Percentiles rank a stretch among this genome's conserved stretches.
Conservation (phyloP, 176 grass and related monocot genomes). For the sorghum (Sorghum bicolor) region DNA sequence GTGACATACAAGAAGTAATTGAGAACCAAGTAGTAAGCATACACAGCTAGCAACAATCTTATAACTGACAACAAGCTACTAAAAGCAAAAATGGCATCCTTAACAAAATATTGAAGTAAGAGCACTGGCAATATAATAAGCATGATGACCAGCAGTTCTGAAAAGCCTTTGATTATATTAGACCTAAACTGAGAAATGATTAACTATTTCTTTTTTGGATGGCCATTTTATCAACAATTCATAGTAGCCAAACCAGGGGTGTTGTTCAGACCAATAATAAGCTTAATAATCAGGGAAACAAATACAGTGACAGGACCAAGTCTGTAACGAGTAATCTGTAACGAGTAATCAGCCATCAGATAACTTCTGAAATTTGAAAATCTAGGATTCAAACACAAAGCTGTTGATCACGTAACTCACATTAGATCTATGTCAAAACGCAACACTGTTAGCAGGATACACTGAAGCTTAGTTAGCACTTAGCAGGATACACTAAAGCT, state of each 20-base stretch:
- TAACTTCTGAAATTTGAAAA: constrained; percentile 12
- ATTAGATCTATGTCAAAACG: neutral
- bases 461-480: constrained; percentile 32
- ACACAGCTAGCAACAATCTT: constrained; percentile 8
- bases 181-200: neutral
- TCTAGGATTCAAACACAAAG: constrained; percentile 32
- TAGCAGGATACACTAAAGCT: constrained; percentile 32
- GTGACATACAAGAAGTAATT: neutral
- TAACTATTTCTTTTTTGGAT: neutral
- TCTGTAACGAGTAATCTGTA: neutral
- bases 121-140: neutral
- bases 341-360: constrained; percentile 11
- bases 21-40: constrained; percentile 7
- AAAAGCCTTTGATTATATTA: neutral
- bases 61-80: neutral
- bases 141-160: neutral
- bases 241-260: constrained; percentile 4
- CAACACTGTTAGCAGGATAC: neutral
- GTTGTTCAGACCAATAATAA: neutral
- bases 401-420: neutral
- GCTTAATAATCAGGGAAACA: neutral
- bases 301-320: neutral
- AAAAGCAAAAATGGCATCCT: neutral
- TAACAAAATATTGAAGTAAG: neutral
- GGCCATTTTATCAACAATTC: neutral